Evolutionary conservation across 306 rosid species (phyloP).

Genomic region (Biancaea sappan): DNA sequence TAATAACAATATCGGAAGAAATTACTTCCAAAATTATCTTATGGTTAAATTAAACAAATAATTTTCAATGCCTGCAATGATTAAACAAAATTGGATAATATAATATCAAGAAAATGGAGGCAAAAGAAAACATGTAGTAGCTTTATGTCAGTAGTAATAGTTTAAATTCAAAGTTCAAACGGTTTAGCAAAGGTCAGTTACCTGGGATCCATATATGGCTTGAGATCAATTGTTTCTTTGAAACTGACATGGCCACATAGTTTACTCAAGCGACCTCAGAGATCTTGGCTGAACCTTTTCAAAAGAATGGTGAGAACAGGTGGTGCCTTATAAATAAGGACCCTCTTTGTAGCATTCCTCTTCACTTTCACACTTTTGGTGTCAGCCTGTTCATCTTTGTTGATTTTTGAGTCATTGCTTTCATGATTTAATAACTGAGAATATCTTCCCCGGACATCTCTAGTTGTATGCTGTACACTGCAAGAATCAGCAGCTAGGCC

Average conservation of each 20-base stretch:
- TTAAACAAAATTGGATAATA: not conserved
- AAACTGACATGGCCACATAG: conserved; percentile 84
- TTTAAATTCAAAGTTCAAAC: not conserved
- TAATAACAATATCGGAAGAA: not conserved
- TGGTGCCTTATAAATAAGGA: conserved; percentile 75
- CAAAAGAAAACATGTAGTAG: not conserved
- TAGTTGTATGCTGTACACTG: conserved; percentile 19
- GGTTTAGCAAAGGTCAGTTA: conserved; percentile 29
- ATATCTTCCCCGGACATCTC: conserved; percentile 26
- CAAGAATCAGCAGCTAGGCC: conserved; percentile 45
- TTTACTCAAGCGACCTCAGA: conserved; percentile 90
- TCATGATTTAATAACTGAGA: conserved; percentile 36
- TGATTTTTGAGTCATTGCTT: conserved; percentile 39
- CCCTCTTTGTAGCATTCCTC: conserved; percentile 89
- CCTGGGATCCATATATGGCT: conserved; percentile 91
- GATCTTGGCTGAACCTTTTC: conserved; percentile 93
- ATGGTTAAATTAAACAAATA: not conserved
- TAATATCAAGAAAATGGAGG: not conserved
- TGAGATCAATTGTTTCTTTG: conserved; percentile 74
- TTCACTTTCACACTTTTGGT: conserved; percentile 60
- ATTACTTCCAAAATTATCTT: not conserved
- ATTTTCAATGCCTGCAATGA: not conserved
- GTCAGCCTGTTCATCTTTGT: conserved; percentile 48
- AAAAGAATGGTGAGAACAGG: conserved; percentile 85
- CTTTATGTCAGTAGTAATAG: not conserved